Percentiles rank a stretch among this genome's conserved stretches.
Conservation (phyloP, 352 stramenopile genomes). For the Globisporangium lucens region DNA sequence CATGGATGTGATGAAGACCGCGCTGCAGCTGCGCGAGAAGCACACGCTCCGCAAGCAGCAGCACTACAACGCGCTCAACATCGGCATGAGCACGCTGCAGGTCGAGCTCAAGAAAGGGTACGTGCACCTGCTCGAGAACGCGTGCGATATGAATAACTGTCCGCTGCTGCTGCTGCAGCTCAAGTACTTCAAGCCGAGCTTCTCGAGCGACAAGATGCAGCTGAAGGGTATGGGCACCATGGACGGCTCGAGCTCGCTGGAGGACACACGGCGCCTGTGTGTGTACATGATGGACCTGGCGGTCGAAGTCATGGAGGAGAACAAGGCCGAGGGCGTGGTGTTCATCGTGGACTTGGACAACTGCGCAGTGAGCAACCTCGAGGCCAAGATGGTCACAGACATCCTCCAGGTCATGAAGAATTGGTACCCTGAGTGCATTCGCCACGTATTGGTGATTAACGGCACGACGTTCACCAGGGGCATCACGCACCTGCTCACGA, state of each 20-base stretch:
- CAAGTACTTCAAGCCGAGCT: slow-evolving; percentile 61
- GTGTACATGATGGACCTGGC: slow-evolving; percentile 79
- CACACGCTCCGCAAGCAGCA: slow-evolving; percentile 40
- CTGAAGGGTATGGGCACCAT: slow-evolving; percentile 46
- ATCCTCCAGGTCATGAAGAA: slow-evolving; percentile 55
- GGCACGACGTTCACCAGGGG: slow-evolving; percentile 49
- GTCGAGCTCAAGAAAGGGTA: slow-evolving; percentile 73
- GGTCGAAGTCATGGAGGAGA: slow-evolving; percentile 71
- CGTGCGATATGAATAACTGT: slow-evolving; percentile 44
- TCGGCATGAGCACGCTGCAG: slow-evolving; percentile 55
- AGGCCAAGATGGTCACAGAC: slow-evolving; percentile 66
- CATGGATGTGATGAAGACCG: slow-evolving; percentile 64
- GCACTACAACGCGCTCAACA: slow-evolving; percentile 61
- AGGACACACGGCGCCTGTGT: slow-evolving; percentile 60
- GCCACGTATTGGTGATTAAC: slow-evolving; percentile 61
- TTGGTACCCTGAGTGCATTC: slow-evolving; percentile 64
- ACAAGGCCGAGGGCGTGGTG: slow-evolving; percentile 52
- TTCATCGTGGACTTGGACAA: slow-evolving; percentile 67
- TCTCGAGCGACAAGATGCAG: slow-evolving; percentile 56
- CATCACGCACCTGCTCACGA: slow-evolving; percentile 51
- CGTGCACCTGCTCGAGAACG: slow-evolving; percentile 61
- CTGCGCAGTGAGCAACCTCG: slow-evolving; percentile 43
- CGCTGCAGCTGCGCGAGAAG: slow-evolving; percentile 70
- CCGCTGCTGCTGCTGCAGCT: slow-evolving; percentile 60
- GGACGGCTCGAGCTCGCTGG: slow-evolving; percentile 60